phyloP scores from a whole-genome alignment of 1,284 basidiomycete genomes.

The Sanghuangporus weigelae region DNA sequence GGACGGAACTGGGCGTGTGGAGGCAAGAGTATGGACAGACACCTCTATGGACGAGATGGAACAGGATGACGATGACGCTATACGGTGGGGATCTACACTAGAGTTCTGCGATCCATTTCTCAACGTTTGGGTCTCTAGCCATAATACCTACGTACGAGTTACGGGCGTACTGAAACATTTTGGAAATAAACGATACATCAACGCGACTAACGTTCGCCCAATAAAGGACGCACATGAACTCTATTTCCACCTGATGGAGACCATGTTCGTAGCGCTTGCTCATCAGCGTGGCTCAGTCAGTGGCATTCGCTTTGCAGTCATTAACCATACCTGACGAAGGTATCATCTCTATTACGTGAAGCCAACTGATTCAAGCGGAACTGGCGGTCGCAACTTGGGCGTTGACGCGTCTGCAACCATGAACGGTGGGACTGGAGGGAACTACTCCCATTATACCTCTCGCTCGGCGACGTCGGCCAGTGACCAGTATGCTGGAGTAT shows the following conservation, averaged over 20 bases:
- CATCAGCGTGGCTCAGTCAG: conserved; percentile 37
- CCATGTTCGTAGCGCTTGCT: conserved; percentile 41
- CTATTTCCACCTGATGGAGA: conserved; percentile 72
- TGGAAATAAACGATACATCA: conserved; percentile 78
- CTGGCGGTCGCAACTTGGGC: not conserved
- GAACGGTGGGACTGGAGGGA: not conserved
- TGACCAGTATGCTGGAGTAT: conserved; percentile 36
- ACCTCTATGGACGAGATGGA: conserved; percentile 47
- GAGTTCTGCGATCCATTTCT: not conserved
- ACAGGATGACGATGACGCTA: conserved; percentile 25
- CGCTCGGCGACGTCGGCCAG: conserved; percentile 21
- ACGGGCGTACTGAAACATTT: conserved; percentile 90
- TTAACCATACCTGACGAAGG: not conserved
- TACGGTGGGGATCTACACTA: conserved; percentile 39
- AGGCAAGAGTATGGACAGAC: conserved; percentile 88
- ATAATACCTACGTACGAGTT: conserved; percentile 53
- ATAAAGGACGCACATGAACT: conserved; percentile 76
- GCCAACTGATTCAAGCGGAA: conserved; percentile 25
- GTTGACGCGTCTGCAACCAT: conserved; percentile 1
- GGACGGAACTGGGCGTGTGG: conserved; percentile 87
- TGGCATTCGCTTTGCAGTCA: not conserved
- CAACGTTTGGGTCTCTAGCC: not conserved
- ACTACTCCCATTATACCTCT: conserved; percentile 30
- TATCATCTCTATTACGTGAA: conserved; percentile 10
- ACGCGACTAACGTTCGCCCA: conserved; percentile 66